phyloP scores from a whole-genome alignment of 345 rosid genomes.

The Murraya paniculata region DNA sequence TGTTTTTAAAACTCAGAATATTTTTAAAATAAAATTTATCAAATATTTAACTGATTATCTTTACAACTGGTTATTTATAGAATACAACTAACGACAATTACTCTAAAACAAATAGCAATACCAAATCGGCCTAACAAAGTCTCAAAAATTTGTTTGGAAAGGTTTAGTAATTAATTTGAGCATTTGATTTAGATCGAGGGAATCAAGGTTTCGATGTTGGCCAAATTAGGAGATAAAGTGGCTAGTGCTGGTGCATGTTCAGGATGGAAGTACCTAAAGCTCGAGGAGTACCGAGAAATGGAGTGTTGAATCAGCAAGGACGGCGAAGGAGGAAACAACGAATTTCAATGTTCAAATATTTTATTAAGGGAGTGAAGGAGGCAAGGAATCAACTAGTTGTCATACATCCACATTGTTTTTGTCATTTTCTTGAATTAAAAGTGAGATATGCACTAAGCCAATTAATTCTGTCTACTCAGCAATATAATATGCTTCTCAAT shows the following conservation, averaged over 20 bases:
- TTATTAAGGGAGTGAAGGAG: not conserved
- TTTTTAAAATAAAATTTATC: too few relatives aligned
- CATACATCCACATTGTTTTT: slow-evolving; percentile 17
- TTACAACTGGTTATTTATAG: accelerated
- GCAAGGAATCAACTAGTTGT: slow-evolving; percentile 29
- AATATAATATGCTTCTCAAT: not conserved
- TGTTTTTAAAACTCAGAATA: too few relatives aligned
- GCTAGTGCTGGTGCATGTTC: not conserved
- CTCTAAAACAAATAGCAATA: too few relatives aligned
- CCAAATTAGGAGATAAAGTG: not conserved
- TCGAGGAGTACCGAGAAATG: not conserved
- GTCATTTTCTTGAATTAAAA: slow-evolving; percentile 29
- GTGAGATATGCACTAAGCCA: slow-evolving; percentile 3
- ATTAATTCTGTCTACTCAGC: slow-evolving; percentile 7
- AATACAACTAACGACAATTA: accelerated
- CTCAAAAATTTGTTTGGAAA: too few relatives aligned
- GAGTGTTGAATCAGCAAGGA: slow-evolving; percentile 11
- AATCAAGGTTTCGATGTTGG: not conserved
- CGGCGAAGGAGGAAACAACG: not conserved
- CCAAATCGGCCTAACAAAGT: too few relatives aligned
- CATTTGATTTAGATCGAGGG: not conserved
- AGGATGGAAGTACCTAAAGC: not conserved
- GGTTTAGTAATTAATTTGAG: not conserved
- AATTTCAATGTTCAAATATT: not conserved
- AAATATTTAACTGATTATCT: accelerated